phyloP scores from a whole-genome alignment of 148 eudicot species.

The Heliosperma pusillum region DNA sequence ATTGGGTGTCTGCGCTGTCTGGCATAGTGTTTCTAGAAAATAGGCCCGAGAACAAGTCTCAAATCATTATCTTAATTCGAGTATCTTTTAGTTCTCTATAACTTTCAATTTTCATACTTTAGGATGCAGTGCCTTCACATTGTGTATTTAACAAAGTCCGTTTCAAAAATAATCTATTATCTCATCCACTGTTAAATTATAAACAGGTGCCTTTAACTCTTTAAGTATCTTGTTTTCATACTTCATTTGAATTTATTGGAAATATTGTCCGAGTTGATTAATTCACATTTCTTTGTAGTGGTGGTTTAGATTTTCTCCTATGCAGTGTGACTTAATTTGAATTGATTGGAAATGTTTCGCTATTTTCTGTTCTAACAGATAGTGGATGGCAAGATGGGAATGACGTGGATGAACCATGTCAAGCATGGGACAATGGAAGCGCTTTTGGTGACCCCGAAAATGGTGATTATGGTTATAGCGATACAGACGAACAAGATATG shows the following conservation, averaged over 20 bases:
- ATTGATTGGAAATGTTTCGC: neutral
- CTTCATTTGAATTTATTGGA: too few relatives aligned
- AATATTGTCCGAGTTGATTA: neutral
- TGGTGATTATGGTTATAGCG: constrained; percentile 68
- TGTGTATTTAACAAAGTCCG: too few relatives aligned
- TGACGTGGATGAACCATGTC: constrained; percentile 39
- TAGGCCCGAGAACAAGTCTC: neutral
- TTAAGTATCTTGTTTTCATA: too few relatives aligned
- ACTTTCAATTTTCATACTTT: neutral
- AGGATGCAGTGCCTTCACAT: too few relatives aligned
- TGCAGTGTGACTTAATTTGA: constrained; percentile 1
- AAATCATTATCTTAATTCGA: neutral
- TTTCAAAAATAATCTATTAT: neutral
- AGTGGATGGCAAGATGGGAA: constrained; percentile 19
- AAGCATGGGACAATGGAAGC: constrained; percentile 76
- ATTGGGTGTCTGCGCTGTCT: neutral
- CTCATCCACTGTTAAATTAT: neutral
- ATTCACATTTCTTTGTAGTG: neutral
- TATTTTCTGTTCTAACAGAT: constrained; percentile 9
- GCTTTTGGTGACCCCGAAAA: constrained; percentile 51
- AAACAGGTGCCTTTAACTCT: neutral
- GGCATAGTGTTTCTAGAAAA: too few relatives aligned
- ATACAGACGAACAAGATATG: constrained; percentile 53
- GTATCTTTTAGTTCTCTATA: neutral
- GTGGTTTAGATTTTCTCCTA: neutral